A percentile compares a stretch with the other conserved stretches of the same genome.
Evolutionary conservation across 306 rosid genomes (phyloP).

Genomic region (Ammopiptanthus mongolicus): DNA sequence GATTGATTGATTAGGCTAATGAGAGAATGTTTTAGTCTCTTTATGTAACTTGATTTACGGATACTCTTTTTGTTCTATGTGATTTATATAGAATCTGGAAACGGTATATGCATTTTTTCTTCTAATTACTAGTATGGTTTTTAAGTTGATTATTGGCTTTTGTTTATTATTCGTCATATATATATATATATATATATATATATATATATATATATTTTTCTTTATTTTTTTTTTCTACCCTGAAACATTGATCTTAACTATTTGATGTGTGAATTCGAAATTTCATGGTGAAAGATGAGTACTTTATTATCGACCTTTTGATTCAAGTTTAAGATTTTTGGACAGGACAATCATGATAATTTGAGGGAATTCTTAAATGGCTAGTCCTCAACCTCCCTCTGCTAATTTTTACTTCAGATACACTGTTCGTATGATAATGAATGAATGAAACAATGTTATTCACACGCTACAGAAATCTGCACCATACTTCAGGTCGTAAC

Average conservation of each 20-base stretch:
- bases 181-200: no score
- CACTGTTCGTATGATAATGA: neutral
- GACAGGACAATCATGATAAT: neutral
- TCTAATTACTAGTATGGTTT: no score
- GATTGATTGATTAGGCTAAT: neutral
- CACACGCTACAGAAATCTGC: no score
- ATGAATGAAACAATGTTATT: neutral
- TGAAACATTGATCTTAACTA: no score
- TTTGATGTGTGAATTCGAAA: no score
- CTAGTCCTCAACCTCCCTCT: neutral
- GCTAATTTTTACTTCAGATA: neutral
- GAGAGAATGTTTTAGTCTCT: constrained; percentile 7
- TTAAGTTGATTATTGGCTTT: neutral
- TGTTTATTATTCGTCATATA: neutral
- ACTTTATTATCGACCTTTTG: no score
- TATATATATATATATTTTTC: no score
- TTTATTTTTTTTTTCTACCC: neutral
- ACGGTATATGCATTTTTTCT: no score
- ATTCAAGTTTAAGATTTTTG: neutral
- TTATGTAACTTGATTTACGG: neutral
- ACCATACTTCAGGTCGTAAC: no score
- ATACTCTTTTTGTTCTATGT: neutral
- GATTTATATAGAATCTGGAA: no score
- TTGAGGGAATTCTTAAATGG: neutral
- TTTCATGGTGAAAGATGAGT: no score